phyloP scores from a whole-genome alignment of 139 green algal genomes.

The Edaphochlamys debaryana region DNA sequence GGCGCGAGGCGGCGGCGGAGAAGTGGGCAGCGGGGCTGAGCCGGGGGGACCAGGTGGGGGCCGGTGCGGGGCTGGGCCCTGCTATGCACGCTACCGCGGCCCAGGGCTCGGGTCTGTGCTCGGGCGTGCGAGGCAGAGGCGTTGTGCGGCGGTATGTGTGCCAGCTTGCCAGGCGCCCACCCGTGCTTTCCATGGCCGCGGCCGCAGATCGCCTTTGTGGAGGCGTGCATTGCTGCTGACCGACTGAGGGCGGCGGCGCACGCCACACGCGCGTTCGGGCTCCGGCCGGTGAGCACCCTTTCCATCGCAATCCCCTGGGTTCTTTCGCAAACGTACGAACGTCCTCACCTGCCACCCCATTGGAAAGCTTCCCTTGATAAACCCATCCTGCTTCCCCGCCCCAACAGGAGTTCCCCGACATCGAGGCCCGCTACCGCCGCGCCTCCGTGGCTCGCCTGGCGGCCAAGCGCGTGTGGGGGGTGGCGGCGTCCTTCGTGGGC shows the following conservation, averaged over 20 bases:
- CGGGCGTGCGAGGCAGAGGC: too few relatives aligned
- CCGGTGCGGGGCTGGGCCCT: not conserved
- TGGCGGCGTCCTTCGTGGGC: conserved; percentile 64
- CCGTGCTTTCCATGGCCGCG: too few relatives aligned
- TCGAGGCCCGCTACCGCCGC: conserved; percentile 63
- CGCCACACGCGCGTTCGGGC: conserved; percentile 50
- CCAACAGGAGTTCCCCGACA: conserved; percentile 55
- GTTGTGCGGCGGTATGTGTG: too few relatives aligned
- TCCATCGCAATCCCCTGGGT: too few relatives aligned
- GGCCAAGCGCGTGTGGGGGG: conserved; percentile 64
- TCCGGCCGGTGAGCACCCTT: too few relatives aligned
- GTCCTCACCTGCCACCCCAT: too few relatives aligned
- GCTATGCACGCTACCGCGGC: too few relatives aligned
- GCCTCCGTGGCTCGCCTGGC: conserved; percentile 61
- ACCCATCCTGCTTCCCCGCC: not conserved
- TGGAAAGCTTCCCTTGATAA: too few relatives aligned
- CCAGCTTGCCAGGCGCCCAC: too few relatives aligned
- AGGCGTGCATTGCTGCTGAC: conserved; percentile 57
- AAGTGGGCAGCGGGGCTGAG: conserved; percentile 56
- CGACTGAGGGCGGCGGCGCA: conserved; percentile 66
- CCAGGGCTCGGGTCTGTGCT: too few relatives aligned
- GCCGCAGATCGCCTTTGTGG: conserved; percentile 58
- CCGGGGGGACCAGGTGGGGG: conserved; percentile 53
- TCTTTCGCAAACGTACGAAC: too few relatives aligned
- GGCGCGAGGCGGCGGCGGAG: conserved; percentile 62